Base-by-base conservation (phyloP, 2,329 filamentous ascomycete genomes). In the Diplodia mutila region DNA sequence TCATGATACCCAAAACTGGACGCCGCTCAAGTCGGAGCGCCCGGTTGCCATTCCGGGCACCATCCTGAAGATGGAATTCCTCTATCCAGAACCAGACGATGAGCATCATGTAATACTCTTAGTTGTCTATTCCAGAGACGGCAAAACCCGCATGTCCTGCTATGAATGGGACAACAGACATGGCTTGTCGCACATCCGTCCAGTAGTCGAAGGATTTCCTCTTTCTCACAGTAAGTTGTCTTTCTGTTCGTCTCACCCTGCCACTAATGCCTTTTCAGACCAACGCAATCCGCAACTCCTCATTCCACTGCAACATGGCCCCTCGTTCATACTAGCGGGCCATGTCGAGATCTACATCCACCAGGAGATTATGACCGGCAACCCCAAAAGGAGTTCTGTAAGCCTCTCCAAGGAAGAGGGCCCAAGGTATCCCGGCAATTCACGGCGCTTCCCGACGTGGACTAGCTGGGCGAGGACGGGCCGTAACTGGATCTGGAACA, bases 1-100 rank as follows among this genome's bases (percentile, higher is more conserved):
- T 48, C 55, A 71, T 71, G 73, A 46, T 74, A 75, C 70, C 48
- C 80, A n/a, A 74, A 80, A 70, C 77, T 91, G 68, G 77, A 83
- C 72, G 11, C 91, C 90, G 1, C 85, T 97, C 67, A 83, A 83
- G 63, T 79, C 83, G 69, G 85, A 87, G 78, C 73, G 79, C 48
- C 72, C 74, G 2, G 68, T 80, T 32, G 67, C 73, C 11, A 82
- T 93, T 8, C 85, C 89, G 8, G 93, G 92, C 0, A 84, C 89
- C n/a, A 92, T 98, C 66, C 84, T 94, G 72, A 91, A 92, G 72
- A 89, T 97, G 84, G 91, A 93, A 25, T 99, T 98, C 71, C 83
- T 99, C 2, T 88, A 91, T 68, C 91, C 93, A 8, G 84, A 85
- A 11, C 79, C 85, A 0, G 85, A 87, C 65, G 89, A 94, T 69